Conservation (phyloP, 257 asterid species). For the Solanum sejunctum region DNA sequence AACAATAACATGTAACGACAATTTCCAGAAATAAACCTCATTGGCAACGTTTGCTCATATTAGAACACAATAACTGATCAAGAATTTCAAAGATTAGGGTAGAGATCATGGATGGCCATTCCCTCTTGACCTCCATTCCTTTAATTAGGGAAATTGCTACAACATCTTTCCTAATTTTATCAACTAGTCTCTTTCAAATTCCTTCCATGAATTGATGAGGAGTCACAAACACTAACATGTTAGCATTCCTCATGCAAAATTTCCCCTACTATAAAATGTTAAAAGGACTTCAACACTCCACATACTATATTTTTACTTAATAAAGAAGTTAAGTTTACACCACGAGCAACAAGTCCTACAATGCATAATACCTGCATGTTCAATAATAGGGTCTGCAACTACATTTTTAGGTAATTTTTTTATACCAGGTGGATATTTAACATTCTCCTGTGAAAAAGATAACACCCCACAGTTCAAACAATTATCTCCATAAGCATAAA, state of each 20-base stretch:
- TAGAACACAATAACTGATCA: constrained; percentile 63
- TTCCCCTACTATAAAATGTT: background rate
- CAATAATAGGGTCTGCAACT: constrained; percentile 64
- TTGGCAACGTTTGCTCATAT: constrained; percentile 93
- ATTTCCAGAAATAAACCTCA: constrained; percentile 34
- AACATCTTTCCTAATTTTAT: constrained; percentile 47
- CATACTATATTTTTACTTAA: background rate
- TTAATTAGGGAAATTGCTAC: constrained; percentile 68
- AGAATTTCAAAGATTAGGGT: constrained; percentile 57
- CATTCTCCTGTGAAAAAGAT: constrained; percentile 46
- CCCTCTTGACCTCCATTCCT: constrained; percentile 90
- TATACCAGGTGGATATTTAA: constrained; percentile 70
- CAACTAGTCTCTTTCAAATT: constrained; percentile 53
- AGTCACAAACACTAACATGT: constrained; percentile 76
- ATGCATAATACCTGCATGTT: constrained; percentile 46
- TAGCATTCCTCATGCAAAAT: constrained; percentile 52
- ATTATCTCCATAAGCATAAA: background rate
- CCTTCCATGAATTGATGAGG: constrained; percentile 96
- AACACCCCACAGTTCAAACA: background rate
- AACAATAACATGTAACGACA: background rate
- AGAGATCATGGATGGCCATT: constrained; percentile 93
- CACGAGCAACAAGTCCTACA: background rate
- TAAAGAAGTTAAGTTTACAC: background rate
- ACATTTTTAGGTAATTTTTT: constrained; percentile 84
- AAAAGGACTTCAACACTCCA: background rate